A percentile compares a stretch with the other conserved stretches of the same genome.
Evolutionary conservation across 345 rosid species (phyloP).

Genomic region (Toxicodendron radicans): DNA sequence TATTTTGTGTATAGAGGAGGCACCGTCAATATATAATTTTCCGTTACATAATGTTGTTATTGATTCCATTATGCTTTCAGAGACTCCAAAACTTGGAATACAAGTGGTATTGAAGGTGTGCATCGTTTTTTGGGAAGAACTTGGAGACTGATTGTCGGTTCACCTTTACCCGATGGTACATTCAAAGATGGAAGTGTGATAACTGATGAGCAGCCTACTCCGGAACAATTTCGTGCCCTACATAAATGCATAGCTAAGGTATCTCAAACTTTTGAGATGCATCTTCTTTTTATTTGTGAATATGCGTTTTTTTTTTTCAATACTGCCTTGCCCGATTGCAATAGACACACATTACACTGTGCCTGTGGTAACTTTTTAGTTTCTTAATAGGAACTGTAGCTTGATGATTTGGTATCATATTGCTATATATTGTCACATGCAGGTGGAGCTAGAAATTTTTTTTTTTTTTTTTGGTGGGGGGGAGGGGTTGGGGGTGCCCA

Average conservation of each 20-base stretch:
- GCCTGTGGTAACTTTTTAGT: not conserved
- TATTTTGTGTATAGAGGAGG: constrained; percentile 5
- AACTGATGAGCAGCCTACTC: constrained; percentile 61
- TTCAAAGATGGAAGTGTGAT: constrained; percentile 62
- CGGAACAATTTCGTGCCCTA: constrained; percentile 68
- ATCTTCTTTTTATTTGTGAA: not conserved
- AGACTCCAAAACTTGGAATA: constrained; percentile 95
- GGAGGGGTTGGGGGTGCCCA: too few species aligned
- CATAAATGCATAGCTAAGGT: constrained; percentile 95
- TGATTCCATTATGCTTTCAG: constrained; percentile 38
- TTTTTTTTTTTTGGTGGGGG: too few species aligned
- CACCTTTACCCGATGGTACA: constrained; percentile 55
- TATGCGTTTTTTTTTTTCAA: not conserved
- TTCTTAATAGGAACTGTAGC: not conserved
- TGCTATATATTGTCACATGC: not conserved
- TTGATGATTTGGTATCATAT: not conserved
- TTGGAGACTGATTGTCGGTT: constrained; percentile 85
- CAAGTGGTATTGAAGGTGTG: constrained; percentile 93
- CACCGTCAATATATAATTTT: not conserved
- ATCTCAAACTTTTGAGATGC: not conserved
- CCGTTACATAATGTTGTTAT: constrained; percentile 11
- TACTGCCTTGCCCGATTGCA: not conserved
- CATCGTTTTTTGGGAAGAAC: constrained; percentile 85
- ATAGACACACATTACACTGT: not conserved
- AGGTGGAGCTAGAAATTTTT: too few species aligned